Evolutionary conservation across 495 filamentous ascomycete genomes (phyloP), one percentile per base, ranked within the genome.

Genomic region (Penicillium paxilli): DNA sequence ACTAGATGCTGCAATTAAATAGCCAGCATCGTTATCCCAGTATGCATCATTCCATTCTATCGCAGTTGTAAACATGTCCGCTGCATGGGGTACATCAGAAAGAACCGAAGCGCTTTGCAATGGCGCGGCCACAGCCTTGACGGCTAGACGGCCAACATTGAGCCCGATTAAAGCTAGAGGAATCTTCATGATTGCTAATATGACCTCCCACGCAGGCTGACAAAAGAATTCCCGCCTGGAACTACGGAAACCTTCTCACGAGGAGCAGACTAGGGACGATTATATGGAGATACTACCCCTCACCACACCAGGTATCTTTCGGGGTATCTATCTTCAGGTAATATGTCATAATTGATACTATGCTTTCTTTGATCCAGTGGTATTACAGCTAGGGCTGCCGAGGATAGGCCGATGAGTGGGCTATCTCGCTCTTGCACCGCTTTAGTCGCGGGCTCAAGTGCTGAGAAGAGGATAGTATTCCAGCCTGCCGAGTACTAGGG

Each of bases 21-120:
- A 62, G 16, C 59, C 59, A 9, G 59, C 51, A 1, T 54, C 42
- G 2, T 62, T 22, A 5, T 62, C 54, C 59, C 59, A 62, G 38
- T 46, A 62, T 6, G 44, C 49, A 44, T 62, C 59, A 7, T 54
- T 62, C 59, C 59, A 62, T 38, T 62, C 59, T 10, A 62, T 62
- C 19, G 54, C 59, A 2, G 54, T 49, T 14, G 49, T 62, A 55
- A 62, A 62, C 59, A 62, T 62, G 17, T 58, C 54, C 2, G 49
- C 47, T 1, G 59, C 59, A n/a, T 54, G 46, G 12, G 54, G 33
- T 4, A 35, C 22, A 25, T 25, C 28, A 5, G 30, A 23, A 16
- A 12, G 8, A 20, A 19, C 5, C 14, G 28, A 9, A 5, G n/a
- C n/a, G n/a, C n/a, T 19, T 22, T 46, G 26, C 6, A 38, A 14